These are phyloP conservation scores for Grigorovia yakushimaensis DNA, from an alignment of 805 yeast species.

Conservation along the genomic window DNA sequence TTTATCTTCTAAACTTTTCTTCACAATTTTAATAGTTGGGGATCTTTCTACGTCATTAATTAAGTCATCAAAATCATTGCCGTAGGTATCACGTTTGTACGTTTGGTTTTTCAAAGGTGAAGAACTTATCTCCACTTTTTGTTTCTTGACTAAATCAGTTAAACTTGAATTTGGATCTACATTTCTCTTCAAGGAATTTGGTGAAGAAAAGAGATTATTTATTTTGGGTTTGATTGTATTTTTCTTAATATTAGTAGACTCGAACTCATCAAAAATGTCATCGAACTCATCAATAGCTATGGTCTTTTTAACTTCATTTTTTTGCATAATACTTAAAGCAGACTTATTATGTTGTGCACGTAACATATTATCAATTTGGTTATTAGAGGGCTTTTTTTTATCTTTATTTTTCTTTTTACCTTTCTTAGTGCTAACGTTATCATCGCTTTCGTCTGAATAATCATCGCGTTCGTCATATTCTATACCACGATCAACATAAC, in stretches of 20 bases:
- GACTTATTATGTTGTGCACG: slow-evolving; percentile 33
- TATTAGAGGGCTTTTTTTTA: slow-evolving; percentile 8
- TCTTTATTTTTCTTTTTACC: slow-evolving; percentile 17
- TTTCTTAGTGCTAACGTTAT: slow-evolving; percentile 7
- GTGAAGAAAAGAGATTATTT: slow-evolving; percentile 4
- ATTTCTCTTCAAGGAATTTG: neutral
- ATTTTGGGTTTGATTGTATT: slow-evolving; percentile 3
- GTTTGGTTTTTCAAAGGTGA: slow-evolving; percentile 18
- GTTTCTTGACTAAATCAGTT: slow-evolving; percentile 7
- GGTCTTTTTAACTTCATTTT: slow-evolving; percentile 27
- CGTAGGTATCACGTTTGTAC: neutral
- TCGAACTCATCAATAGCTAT: slow-evolving; percentile 50
- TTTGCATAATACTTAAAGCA: slow-evolving; percentile 32
- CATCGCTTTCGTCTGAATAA: slow-evolving; percentile 45
- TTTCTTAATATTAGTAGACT: slow-evolving; percentile 5
- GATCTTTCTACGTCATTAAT: slow-evolving; percentile 17
- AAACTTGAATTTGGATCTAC: neutral
- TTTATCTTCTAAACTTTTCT: slow-evolving; percentile 2
- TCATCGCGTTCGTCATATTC: slow-evolving; percentile 50
- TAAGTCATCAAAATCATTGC: slow-evolving; percentile 9
- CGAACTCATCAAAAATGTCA: slow-evolving; percentile 53
- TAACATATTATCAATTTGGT: slow-evolving; percentile 36
- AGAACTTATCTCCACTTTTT: slow-evolving; percentile 14
- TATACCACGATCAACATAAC: slow-evolving; percentile 87
- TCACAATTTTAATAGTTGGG: slow-evolving; percentile 11